Percentiles rank a stretch among this genome's conserved stretches.
phyloP scores from a whole-genome alignment of 2,329 filamentous ascomycete genomes.

The Fusarium sp. region DNA sequence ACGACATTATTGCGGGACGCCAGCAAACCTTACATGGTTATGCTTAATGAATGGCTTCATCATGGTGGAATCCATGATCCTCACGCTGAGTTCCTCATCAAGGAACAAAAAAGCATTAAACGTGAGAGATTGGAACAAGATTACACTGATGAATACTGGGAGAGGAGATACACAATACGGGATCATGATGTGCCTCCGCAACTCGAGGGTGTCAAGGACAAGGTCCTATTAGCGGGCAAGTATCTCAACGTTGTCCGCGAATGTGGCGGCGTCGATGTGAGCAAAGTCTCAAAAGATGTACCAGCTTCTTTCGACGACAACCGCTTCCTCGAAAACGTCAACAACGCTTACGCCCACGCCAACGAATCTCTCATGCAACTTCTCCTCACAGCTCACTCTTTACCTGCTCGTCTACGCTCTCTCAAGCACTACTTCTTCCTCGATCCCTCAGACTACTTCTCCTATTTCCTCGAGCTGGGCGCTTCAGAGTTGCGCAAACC shows the following conservation, averaged over 20 bases:
- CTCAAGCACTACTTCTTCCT: conserved; percentile 99
- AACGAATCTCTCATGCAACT: conserved; percentile 93
- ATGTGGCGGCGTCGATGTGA: conserved; percentile 94
- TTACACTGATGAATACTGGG: conserved; percentile 99
- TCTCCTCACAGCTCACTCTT: conserved; percentile 88
- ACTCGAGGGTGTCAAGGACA: conserved; percentile 88
- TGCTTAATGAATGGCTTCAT: conserved; percentile 99
- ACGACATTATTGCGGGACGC: conserved; percentile 86
- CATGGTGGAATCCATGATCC: conserved; percentile 95
- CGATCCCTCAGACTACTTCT: conserved; percentile 96
- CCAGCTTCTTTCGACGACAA: conserved; percentile 91
- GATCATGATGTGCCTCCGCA: conserved; percentile 92
- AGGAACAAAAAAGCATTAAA: conserved; percentile 94
- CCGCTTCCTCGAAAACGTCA: conserved; percentile 94
- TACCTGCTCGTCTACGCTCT: conserved; percentile 86
- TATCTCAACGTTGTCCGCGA: conserved; percentile 98
- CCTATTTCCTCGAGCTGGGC: conserved; percentile 93
- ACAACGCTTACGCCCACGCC: conserved; percentile 91
- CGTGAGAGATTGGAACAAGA: conserved; percentile 91
- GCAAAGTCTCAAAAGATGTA: conserved; percentile 86
- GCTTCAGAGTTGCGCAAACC: conserved; percentile 90
- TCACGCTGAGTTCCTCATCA: conserved; percentile 91
- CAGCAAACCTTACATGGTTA: conserved; percentile 93
- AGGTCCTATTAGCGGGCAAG: conserved; percentile 93
- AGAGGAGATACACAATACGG: conserved; percentile 93